These are phyloP conservation scores for Ascochyta clinopodiicola DNA, from an alignment of 2,329 filamentous ascomycete genomes.

Conservation along the genomic window DNA sequence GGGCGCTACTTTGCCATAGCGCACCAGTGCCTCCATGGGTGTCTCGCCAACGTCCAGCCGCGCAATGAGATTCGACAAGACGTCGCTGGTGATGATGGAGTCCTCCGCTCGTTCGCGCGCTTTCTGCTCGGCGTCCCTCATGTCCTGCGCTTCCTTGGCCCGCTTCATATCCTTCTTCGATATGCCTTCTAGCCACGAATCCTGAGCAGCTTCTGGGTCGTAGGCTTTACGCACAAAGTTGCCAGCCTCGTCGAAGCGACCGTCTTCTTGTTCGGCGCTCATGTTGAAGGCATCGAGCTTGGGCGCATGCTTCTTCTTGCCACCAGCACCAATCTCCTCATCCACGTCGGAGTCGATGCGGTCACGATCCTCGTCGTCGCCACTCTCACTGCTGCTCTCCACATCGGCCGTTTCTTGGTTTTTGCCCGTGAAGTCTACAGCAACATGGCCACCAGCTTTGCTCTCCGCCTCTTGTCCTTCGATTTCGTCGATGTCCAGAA, in stretches of 20 bases:
- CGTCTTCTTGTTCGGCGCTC: slow-evolving; percentile 86
- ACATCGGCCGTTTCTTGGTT: slow-evolving; percentile 63
- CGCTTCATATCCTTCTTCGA: slow-evolving; percentile 93
- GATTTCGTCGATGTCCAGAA: slow-evolving; percentile 70
- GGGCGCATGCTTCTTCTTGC: slow-evolving; percentile 90
- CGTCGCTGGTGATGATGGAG: slow-evolving; percentile 72
- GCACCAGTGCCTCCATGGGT: slow-evolving; percentile 82
- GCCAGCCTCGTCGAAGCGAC: slow-evolving; percentile 85
- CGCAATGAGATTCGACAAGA: slow-evolving; percentile 75
- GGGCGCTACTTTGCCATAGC: slow-evolving; percentile 70
- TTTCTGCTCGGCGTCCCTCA: slow-evolving; percentile 77
- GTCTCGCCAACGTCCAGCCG: slow-evolving; percentile 83
- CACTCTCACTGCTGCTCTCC: slow-evolving; percentile 64
- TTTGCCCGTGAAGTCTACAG: slow-evolving; percentile 61
- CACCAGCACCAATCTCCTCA: slow-evolving; percentile 87
- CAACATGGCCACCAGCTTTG: slow-evolving; percentile 73
- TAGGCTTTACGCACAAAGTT: slow-evolving; percentile 90
- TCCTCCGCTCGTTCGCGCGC: slow-evolving; percentile 77
- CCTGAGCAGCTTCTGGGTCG: slow-evolving; percentile 89
- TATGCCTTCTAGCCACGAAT: slow-evolving; percentile 89
- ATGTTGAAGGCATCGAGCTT: slow-evolving; percentile 98
- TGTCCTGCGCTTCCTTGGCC: slow-evolving; percentile 86
- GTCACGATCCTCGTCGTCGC: slow-evolving; percentile 70
- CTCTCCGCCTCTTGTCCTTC: slow-evolving; percentile 79
- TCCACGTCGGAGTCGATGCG: slow-evolving; percentile 74